Evolutionary conservation across 2,329 filamentous ascomycete genomes (phyloP).

Genomic region (Pestalotiopsis sp.): DNA sequence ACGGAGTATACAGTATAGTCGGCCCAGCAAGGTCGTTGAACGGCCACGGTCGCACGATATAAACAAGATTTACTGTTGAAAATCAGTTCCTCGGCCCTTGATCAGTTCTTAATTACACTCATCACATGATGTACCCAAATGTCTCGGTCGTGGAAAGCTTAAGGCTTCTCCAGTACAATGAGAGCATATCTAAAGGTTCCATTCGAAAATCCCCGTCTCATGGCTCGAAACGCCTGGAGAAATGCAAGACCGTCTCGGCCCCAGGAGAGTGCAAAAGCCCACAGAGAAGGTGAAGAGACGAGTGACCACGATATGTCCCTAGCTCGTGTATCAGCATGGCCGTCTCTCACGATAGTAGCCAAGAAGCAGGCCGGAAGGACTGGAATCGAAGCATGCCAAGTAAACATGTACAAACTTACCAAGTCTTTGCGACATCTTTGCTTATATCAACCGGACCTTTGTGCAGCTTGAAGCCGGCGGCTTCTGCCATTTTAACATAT

Average conservation of each 20-base stretch:
- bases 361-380: too few relatives aligned
- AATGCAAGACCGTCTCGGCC: conserved; percentile 61
- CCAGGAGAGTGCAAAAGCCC: conserved; percentile 61
- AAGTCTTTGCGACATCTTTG: conserved; percentile 58
- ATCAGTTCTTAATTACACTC: background rate
- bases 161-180: conserved; percentile 53
- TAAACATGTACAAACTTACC: conserved; percentile 36
- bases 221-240: conserved; percentile 60
- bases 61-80: background rate
- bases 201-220: conserved; percentile 60
- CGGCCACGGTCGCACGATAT: too few relatives aligned
- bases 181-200: conserved; percentile 60
- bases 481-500: conserved; percentile 50
- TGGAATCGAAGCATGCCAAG: background rate
- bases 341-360: too few relatives aligned
- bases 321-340: background rate
- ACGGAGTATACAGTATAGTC: background rate
- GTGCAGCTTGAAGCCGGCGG: conserved; percentile 46
- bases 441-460: conserved; percentile 56
- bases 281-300: conserved; percentile 59
- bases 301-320: conserved; percentile 65
- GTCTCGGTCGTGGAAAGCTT: background rate
- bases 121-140: background rate
- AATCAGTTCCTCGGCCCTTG: background rate
- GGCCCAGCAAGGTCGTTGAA: too few relatives aligned